These are phyloP conservation scores for Plasmopara halstedii DNA, from an alignment of 352 stramenopile genomes.

Conservation along the genomic window DNA sequence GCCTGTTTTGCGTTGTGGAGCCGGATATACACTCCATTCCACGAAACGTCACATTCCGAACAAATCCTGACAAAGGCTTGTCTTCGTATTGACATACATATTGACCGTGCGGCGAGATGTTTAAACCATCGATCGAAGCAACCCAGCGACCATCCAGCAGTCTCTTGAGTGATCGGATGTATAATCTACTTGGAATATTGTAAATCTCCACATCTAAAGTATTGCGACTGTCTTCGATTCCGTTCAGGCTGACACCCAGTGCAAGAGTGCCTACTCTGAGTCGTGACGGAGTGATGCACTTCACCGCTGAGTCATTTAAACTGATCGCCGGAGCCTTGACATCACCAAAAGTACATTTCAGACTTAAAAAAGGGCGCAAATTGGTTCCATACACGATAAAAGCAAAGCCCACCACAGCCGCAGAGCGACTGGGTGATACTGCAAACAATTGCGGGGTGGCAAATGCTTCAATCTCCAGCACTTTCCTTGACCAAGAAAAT, in stretches of 20 bases:
- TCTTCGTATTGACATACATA: conserved; percentile 26
- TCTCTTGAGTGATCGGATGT: conserved; percentile 6
- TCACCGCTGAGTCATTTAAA: conserved; percentile 23
- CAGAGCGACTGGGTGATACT: conserved; percentile 12
- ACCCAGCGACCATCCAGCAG: conserved; percentile 4
- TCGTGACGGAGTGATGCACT: conserved; percentile 23
- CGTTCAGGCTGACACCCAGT: conserved; percentile 33
- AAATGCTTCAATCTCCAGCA: conserved; percentile 25
- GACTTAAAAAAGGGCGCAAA: conserved; percentile 18
- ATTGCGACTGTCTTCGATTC: conserved; percentile 27
- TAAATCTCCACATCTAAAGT: conserved; percentile 19
- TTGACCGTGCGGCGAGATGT: conserved; percentile 4
- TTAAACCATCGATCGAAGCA: conserved; percentile 7
- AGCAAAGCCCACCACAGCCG: conserved; percentile 1
- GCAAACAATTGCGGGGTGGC: conserved; percentile 24
- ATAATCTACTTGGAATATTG: conserved; percentile 1
- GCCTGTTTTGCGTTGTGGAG: neutral
- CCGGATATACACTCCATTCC: conserved; percentile 14
- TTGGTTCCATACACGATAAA: conserved; percentile 38
- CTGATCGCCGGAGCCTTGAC: conserved; percentile 13
- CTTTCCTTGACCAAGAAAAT: conserved; percentile 25
- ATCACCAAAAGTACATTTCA: conserved; percentile 31
- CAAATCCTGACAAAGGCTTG: conserved; percentile 4
- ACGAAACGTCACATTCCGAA: conserved; percentile 7
- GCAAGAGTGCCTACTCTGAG: neutral